Base-by-base conservation (phyloP, 2,329 filamentous ascomycete genomes). In the Colletotrichum tamarilloi region DNA sequence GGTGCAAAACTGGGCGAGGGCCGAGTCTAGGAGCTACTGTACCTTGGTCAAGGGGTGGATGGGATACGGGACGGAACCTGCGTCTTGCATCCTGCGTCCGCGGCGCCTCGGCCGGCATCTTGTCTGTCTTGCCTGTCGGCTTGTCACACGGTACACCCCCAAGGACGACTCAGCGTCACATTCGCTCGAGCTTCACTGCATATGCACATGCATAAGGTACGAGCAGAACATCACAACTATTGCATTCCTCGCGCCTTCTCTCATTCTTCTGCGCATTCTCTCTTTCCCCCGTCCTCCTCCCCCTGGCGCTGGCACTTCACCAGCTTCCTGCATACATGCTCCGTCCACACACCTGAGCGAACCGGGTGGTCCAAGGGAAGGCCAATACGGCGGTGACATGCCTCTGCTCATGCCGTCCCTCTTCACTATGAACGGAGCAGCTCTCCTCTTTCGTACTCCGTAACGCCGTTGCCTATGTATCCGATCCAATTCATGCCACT, bases 211-310 rank as follows among this genome's bases (percentile, higher is more conserved):
- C 68, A 69, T n/a, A 62, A 65, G 42, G 62, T 14, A 59, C 46
- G 65, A 38, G 53, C 66, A 38, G 32, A 60, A 68, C 58, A 62
- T 35, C 58, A 63, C 66, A 19, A 58, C 24, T 38, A 46, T 28
- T 52, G 70, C 67, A 70, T 73, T 70, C 70, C 67, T 64, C 28
- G 55, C 67, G 56, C 55, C 70, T 73, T 73, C 70, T 73, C 53
- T 38, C 42, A 60, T 46, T 64, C 59, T 73, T 73, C 70, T 35
- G 64, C 70, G 32, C 67, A 62, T 73, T 69, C 59, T 59, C 66
- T 70, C 60, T 65, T 58, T 70, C 26, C 49, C 42, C 42, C 42
- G 42, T 62, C 35, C 32, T 28, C 56, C 30, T 32, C 70, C 70
- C 30, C 63, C 56, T 30, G 32, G 32, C 38, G 30, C 32, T 49